Percentiles rank a stretch among this genome's conserved stretches.
Conservation (phyloP, 352 stramenopile species). For the Globisporangium takayamanum region DNA sequence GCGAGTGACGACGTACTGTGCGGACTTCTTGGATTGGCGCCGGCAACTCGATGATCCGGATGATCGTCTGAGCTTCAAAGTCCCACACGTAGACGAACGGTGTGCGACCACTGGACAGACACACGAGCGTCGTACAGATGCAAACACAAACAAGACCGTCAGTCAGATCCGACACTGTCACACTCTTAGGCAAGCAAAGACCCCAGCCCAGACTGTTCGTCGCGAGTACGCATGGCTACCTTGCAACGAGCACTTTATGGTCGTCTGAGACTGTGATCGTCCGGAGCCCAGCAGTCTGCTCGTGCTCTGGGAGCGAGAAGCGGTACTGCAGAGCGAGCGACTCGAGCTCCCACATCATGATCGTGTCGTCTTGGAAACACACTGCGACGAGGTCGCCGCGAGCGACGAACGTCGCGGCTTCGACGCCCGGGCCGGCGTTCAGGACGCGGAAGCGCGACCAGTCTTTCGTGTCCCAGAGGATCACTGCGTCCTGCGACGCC, state of each 20-base stretch:
- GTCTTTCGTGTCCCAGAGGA: conserved; percentile 81
- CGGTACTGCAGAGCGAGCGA: conserved; percentile 63
- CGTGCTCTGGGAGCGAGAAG: conserved; percentile 60
- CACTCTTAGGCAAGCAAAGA: not conserved
- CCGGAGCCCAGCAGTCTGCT: conserved; percentile 47
- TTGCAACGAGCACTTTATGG: conserved; percentile 70
- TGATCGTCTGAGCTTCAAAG: conserved; percentile 78
- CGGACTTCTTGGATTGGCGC: conserved; percentile 56
- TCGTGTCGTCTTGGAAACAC: conserved; percentile 76
- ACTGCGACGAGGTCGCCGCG: conserved; percentile 64
- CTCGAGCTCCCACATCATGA: conserved; percentile 86
- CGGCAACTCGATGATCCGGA: conserved; percentile 82
- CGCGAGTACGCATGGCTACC: conserved; percentile 24
- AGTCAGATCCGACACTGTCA: not conserved
- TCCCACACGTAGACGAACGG: conserved; percentile 82
- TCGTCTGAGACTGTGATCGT: conserved; percentile 74
- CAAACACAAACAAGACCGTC: not conserved
- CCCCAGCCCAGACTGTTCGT: not conserved
- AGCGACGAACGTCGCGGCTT: conserved; percentile 54
- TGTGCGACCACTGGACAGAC: conserved; percentile 39
- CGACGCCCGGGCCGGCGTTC: conserved; percentile 63
- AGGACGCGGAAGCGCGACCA: conserved; percentile 79
- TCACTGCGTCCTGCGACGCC: conserved; percentile 69
- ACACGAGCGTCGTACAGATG: not conserved
- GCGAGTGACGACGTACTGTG: conserved; percentile 30